Conservation (phyloP, 768 basidiomycete genomes). For the Clitopilus passeckerianus region DNA sequence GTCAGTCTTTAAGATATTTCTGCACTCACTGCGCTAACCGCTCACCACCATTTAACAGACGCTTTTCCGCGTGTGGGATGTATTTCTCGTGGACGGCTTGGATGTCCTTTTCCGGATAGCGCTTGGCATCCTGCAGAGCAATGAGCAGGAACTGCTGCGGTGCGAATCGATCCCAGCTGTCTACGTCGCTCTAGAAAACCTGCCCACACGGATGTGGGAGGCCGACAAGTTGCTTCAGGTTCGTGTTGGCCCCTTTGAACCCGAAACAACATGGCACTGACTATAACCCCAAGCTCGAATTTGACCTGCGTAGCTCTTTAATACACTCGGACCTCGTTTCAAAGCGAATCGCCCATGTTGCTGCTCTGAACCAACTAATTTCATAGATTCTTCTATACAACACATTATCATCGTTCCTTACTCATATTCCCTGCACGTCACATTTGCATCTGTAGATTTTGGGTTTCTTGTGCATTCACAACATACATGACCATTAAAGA, state of each 20-base stretch:
- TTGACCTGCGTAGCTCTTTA: constrained; percentile 49
- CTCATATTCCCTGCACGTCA: not conserved
- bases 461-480: not conserved
- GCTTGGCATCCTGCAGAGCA: constrained; percentile 77
- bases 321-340: constrained; percentile 52
- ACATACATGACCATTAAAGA: not conserved
- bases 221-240: constrained; percentile 90
- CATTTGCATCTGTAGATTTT: not conserved
- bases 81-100: constrained; percentile 89
- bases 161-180: constrained; percentile 86
- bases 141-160: constrained; percentile 77
- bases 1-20: constrained; percentile 34
- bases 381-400: constrained; percentile 11
- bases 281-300: constrained; percentile 38
- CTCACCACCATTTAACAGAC: constrained; percentile 45
- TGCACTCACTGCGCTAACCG: not conserved
- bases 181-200: constrained; percentile 83
- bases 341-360: constrained; percentile 48
- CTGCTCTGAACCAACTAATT: constrained; percentile 36
- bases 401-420: not conserved
- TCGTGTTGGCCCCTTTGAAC: constrained; percentile 14
- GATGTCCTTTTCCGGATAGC: constrained; percentile 91
- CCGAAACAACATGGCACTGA: not conserved
- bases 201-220: constrained; percentile 93
- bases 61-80: constrained; percentile 93